Evolutionary conservation across 176 grass and related monocot genomes (phyloP).

Genomic region (Bothriochloa decipiens): DNA sequence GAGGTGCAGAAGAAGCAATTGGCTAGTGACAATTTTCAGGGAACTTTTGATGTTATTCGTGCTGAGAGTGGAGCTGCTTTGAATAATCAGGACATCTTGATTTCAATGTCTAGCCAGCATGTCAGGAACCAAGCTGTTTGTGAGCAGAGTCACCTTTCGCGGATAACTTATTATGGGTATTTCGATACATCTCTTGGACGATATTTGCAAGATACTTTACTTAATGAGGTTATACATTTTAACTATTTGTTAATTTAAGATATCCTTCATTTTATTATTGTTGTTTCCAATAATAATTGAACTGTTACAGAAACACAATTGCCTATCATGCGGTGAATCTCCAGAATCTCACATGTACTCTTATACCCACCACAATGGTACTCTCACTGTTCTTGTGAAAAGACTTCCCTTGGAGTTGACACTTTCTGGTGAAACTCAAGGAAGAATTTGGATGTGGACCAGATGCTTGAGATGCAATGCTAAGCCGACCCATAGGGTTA

Average conservation of each 20-base stretch:
- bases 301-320: constrained; percentile 67
- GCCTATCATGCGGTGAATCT: constrained; percentile 74
- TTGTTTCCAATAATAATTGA: constrained; percentile 29
- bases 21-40: constrained; percentile 5
- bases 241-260: constrained; percentile 43
- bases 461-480: constrained; percentile 79
- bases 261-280: constrained; percentile 30
- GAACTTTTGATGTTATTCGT: constrained; percentile 29
- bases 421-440: constrained; percentile 60
- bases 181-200: constrained; percentile 81
- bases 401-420: constrained; percentile 44
- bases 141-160: constrained; percentile 82
- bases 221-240: constrained; percentile 69
- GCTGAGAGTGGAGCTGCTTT: constrained; percentile 44
- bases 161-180: constrained; percentile 93
- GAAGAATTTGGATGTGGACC: constrained; percentile 99
- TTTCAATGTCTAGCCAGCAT: constrained; percentile 78
- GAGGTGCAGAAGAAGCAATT: constrained; percentile 28
- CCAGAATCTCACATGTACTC: constrained; percentile 75
- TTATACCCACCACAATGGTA: constrained; percentile 87
- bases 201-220: constrained; percentile 77
- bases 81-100: constrained; percentile 69
- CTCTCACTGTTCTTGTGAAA: constrained; percentile 78
- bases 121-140: constrained; percentile 75
- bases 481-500: constrained; percentile 62